Percentiles rank a stretch among this genome's conserved stretches.
phyloP scores from a whole-genome alignment of 768 basidiomycete species.

The Russula griseocarnosa region DNA sequence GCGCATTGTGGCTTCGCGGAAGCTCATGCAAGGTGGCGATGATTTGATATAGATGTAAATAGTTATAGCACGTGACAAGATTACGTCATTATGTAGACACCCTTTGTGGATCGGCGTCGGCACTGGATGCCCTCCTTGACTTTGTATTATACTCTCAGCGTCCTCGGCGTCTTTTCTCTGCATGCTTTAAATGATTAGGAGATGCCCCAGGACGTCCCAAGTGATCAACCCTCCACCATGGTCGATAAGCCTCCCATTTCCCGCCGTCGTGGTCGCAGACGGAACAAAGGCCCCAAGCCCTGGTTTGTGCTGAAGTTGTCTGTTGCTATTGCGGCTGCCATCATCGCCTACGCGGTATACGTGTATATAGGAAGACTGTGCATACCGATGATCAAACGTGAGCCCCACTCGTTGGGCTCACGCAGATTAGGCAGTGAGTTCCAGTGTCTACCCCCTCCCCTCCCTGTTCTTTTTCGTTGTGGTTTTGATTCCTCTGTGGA shows the following conservation, averaged over 20 bases:
- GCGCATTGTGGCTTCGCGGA: constrained; percentile 74
- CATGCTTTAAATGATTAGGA: not conserved
- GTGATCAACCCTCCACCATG: not conserved
- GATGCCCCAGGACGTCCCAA: not conserved
- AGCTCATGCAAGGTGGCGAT: constrained; percentile 30
- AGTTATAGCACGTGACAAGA: not conserved
- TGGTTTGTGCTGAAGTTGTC: constrained; percentile 72
- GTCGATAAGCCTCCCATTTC: not conserved
- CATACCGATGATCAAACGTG: constrained; percentile 59
- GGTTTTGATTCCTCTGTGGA: not conserved
- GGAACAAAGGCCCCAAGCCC: constrained; percentile 50
- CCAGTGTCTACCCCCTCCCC: not conserved
- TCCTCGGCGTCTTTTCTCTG: too few relatives aligned
- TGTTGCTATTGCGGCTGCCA: constrained; percentile 52
- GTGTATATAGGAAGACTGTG: constrained; percentile 75
- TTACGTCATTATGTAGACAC: not conserved
- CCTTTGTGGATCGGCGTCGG: not conserved
- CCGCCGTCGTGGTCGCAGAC: constrained; percentile 6
- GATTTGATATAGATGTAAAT: not conserved
- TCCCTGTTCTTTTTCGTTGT: not conserved
- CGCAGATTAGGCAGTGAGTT: constrained; percentile 64
- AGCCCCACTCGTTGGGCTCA: constrained; percentile 43
- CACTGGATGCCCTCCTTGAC: not conserved
- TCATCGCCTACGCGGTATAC: constrained; percentile 68
- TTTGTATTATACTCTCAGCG: not conserved